Percentiles rank a stretch among this genome's conserved stretches.
Evolutionary conservation across 1,284 basidiomycete genomes (phyloP).

Genomic region (Neotropicomus parvogracilis): DNA sequence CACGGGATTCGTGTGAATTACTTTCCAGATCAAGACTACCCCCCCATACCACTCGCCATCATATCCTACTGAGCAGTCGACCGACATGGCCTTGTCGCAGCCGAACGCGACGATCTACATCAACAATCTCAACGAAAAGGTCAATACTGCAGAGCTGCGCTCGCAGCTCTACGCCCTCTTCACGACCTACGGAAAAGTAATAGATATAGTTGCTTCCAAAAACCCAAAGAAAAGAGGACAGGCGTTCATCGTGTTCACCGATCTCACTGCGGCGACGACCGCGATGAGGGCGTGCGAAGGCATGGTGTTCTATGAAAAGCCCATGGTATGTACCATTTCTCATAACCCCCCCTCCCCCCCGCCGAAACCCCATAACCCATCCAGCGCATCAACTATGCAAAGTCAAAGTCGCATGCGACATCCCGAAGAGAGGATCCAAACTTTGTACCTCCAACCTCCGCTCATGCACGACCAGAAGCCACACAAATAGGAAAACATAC

Average conservation of each 20-base stretch:
- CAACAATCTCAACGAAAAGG: conserved; percentile 91
- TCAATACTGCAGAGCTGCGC: conserved; percentile 90
- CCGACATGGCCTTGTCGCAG: conserved; percentile 49
- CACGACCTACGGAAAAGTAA: conserved; percentile 87
- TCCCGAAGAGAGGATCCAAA: conserved; percentile 68
- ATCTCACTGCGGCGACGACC: conserved; percentile 83
- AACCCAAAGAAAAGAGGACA: conserved; percentile 87
- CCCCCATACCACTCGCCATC: too few species aligned
- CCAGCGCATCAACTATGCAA: conserved; percentile 86
- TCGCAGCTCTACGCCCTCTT: conserved; percentile 87
- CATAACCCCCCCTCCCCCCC: too few species aligned
- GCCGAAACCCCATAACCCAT: conserved; percentile 13
- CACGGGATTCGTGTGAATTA: conserved; percentile 40
- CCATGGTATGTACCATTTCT: conserved; percentile 58
- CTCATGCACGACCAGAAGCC: conserved; percentile 46
- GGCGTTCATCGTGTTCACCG: conserved; percentile 94
- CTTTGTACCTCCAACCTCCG: conserved; percentile 67
- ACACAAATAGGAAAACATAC: conserved; percentile 38
- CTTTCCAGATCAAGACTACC: conserved; percentile 20
- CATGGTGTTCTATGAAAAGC: conserved; percentile 90
- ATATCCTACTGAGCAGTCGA: too few species aligned
- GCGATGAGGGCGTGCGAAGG: conserved; percentile 90
- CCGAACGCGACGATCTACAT: conserved; percentile 91
- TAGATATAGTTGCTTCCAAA: conserved; percentile 95
- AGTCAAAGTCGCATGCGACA: conserved; percentile 81